Percentiles rank a stretch among this genome's conserved stretches.
Conservation (phyloP, 2,329 filamentous ascomycete genomes). For the Fusarium odoratissimum region DNA sequence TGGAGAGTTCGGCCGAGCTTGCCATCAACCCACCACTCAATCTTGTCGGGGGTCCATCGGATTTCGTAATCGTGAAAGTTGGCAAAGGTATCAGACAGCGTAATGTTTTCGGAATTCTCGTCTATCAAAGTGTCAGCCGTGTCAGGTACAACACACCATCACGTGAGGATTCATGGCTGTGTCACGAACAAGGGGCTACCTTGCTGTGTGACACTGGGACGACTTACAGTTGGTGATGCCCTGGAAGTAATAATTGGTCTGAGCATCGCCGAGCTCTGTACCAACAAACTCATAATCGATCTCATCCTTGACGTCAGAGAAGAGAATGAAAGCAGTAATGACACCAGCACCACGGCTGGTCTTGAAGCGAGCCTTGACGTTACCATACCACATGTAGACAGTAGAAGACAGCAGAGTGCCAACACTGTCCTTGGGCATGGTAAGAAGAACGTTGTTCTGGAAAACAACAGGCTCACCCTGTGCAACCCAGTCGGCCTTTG, state of each 20-base stretch:
- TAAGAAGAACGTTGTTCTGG: slow-evolving; percentile 80
- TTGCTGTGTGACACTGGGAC: neutral
- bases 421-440: slow-evolving; percentile 86
- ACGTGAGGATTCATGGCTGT: slow-evolving; percentile 13
- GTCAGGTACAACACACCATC: neutral
- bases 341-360: slow-evolving; percentile 88
- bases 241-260: slow-evolving; percentile 98
- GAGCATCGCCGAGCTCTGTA: slow-evolving; percentile 77
- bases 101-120: slow-evolving; percentile 78
- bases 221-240: slow-evolving; percentile 88
- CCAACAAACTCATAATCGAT: slow-evolving; percentile 98
- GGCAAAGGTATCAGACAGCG: slow-evolving; percentile 75
- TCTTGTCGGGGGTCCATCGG: slow-evolving; percentile 87
- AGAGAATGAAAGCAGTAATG: slow-evolving; percentile 95
- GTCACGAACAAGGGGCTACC: slow-evolving; percentile 9
- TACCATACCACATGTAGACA: slow-evolving; percentile 97
- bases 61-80: slow-evolving; percentile 93
- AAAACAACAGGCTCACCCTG: slow-evolving; percentile 79
- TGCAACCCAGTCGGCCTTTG: slow-evolving; percentile 86
- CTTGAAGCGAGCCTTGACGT: slow-evolving; percentile 85
- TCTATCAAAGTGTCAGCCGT: slow-evolving; percentile 61
- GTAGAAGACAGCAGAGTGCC: slow-evolving; percentile 88
- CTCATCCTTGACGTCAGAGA: slow-evolving; percentile 96
- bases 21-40: slow-evolving; percentile 91
- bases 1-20: slow-evolving; percentile 78